Percentiles rank a stretch among this genome's conserved stretches.
Evolutionary conservation across 768 basidiomycete genomes (phyloP).

Genomic region (Suillus variegatus): DNA sequence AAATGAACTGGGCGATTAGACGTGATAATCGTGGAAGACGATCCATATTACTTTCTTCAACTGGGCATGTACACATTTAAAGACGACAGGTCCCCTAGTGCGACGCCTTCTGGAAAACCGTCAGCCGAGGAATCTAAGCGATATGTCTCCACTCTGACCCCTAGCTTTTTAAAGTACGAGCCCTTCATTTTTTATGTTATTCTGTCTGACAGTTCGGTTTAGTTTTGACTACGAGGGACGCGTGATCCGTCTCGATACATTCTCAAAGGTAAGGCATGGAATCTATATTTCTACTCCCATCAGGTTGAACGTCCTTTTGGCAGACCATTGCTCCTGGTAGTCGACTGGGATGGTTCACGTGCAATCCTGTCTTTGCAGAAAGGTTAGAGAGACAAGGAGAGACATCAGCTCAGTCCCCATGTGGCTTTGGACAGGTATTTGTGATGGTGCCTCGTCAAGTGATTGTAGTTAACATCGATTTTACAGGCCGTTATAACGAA

Average conservation of each 20-base stretch:
- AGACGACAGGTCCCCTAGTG: constrained; percentile 25
- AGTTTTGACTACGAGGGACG: constrained; percentile 78
- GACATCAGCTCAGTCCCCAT: constrained; percentile 67
- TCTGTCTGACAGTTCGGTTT: not conserved
- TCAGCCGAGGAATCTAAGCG: constrained; percentile 40
- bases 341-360: constrained; percentile 80
- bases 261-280: constrained; percentile 57
- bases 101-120: constrained; percentile 10
- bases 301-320: constrained; percentile 11
- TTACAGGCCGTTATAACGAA: constrained; percentile 55
- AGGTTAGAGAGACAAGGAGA: constrained; percentile 71
- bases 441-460: not conserved
- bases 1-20: constrained; percentile 37
- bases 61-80: constrained; percentile 55
- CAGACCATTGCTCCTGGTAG: constrained; percentile 80
- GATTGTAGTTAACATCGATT: constrained; percentile 3
- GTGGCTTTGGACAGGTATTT: constrained; percentile 67
- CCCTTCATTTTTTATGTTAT: not conserved
- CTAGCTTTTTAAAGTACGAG: constrained; percentile 57
- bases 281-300: not conserved
- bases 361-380: constrained; percentile 75
- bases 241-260: constrained; percentile 81
- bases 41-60: constrained; percentile 81
- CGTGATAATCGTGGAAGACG: constrained; percentile 80
- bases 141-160: constrained; percentile 58